Evolutionary conservation across 208 protist species (phyloP).

Genomic region (Phytomonas serpens): DNA sequence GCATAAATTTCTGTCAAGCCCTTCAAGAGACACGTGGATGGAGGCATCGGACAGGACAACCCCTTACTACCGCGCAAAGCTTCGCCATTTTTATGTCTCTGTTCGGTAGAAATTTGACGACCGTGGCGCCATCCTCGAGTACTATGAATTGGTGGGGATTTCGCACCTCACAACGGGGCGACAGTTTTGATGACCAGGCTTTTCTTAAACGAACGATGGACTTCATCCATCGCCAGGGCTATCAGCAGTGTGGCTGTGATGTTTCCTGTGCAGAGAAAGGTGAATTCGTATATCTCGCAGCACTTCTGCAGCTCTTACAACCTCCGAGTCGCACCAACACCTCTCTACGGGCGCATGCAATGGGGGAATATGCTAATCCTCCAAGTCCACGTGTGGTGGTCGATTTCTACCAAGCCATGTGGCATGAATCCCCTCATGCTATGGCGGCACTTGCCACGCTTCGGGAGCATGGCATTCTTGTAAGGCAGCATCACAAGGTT

Average conservation of each 20-base stretch:
- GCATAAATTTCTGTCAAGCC: background rate
- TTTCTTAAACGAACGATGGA: conserved; percentile 14
- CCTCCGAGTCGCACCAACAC: background rate
- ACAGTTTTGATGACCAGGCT: conserved; percentile 2
- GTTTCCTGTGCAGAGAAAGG: background rate
- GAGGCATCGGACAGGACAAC: conserved; percentile 12
- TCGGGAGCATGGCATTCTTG: conserved; percentile 53
- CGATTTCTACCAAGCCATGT: conserved; percentile 32
- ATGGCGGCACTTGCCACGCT: conserved; percentile 45
- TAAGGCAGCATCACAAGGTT: conserved; percentile 30
- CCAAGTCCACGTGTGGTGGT: conserved; percentile 15
- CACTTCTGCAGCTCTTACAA: background rate
- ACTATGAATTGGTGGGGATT: background rate
- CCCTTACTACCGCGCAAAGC: conserved; percentile 23
- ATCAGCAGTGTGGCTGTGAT: background rate
- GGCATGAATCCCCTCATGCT: conserved; percentile 41
- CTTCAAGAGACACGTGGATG: conserved; percentile 18
- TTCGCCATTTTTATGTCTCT: conserved; percentile 22
- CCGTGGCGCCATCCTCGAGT: background rate
- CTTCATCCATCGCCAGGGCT: background rate
- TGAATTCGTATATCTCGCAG: background rate
- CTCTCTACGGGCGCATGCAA: background rate
- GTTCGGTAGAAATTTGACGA: conserved; percentile 5
- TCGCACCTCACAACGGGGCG: background rate
- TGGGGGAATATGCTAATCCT: background rate